A percentile compares a stretch with the other conserved stretches of the same genome.
Evolutionary conservation across 2,329 filamentous ascomycete genomes (phyloP).

Genomic region (Colletotrichum caudatum): DNA sequence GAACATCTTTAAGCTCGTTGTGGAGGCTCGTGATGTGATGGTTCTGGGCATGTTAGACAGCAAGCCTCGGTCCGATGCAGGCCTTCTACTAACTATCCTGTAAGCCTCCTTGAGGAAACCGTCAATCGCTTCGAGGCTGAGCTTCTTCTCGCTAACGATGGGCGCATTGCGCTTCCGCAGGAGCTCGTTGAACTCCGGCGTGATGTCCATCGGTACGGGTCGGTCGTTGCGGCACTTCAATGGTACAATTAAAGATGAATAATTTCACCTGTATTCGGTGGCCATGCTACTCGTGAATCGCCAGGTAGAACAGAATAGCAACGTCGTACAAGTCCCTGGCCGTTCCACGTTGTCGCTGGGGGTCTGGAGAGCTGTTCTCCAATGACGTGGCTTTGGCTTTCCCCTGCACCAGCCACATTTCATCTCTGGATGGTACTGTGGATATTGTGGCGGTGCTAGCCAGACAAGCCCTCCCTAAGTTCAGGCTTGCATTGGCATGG

Average conservation of each 20-base stretch:
- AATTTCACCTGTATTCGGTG: not conserved
- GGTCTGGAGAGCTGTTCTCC: conserved; percentile 36
- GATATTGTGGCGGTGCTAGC: not conserved
- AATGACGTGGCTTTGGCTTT: conserved; percentile 39
- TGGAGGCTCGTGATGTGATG: conserved; percentile 85
- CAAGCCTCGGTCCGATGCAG: too few species aligned
- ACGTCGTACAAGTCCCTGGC: not conserved
- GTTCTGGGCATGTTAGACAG: conserved; percentile 67
- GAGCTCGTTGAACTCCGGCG: conserved; percentile 75
- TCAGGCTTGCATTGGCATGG: conserved; percentile 31
- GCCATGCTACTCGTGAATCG: conserved; percentile 12
- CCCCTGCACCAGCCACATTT: conserved; percentile 18
- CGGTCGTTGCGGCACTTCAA: not conserved
- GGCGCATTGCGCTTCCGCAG: conserved; percentile 70
- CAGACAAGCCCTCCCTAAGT: not conserved
- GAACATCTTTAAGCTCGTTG: conserved; percentile 82
- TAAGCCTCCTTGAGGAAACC: conserved; percentile 95
- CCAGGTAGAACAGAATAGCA: not conserved
- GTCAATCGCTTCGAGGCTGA: conserved; percentile 71
- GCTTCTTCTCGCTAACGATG: conserved; percentile 56
- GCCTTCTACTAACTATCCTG: conserved; percentile 75
- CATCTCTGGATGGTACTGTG: not conserved
- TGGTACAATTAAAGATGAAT: not conserved
- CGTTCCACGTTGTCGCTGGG: conserved; percentile 11
- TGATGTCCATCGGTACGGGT: conserved; percentile 66